phyloP scores from a whole-genome alignment of 164 flowering plant species.

The Magnolia sinica region DNA sequence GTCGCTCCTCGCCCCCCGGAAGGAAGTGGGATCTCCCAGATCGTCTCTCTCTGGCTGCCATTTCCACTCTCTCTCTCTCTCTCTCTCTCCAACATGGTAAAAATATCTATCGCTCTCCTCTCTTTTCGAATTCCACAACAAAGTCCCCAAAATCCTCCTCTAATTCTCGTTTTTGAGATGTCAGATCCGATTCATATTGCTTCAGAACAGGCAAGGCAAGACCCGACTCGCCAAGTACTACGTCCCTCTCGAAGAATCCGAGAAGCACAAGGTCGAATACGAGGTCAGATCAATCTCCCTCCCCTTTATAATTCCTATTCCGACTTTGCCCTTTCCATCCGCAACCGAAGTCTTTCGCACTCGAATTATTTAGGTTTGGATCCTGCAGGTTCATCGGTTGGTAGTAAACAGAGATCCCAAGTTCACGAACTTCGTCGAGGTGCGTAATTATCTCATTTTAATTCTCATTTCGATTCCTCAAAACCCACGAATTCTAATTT shows the following conservation, averaged over 20 bases:
- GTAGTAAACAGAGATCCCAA: slow-evolving; percentile 99
- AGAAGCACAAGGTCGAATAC: slow-evolving; percentile 98
- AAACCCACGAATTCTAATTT: no score
- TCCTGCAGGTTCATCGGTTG: slow-evolving; percentile 82
- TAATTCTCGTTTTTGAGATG: slow-evolving; percentile 5
- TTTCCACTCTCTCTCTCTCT: no score
- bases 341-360: background rate
- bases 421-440: slow-evolving; percentile 97
- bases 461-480: background rate
- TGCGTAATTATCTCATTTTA: slow-evolving; percentile 11
- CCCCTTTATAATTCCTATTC: background rate
- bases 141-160: background rate
- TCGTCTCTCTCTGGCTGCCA: no score
- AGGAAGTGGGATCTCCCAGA: no score
- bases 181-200: slow-evolving; percentile 91
- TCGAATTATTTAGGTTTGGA: slow-evolving; percentile 7
- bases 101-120: background rate
- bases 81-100: no score
- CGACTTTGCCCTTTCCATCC: background rate
- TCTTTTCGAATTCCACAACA: background rate
- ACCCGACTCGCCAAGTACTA: slow-evolving; percentile 95
- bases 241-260: slow-evolving; percentile 93
- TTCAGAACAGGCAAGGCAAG: slow-evolving; percentile 97
- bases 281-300: slow-evolving; percentile 48
- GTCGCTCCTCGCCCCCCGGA: no score